Percentiles rank a stretch among this genome's conserved stretches.
phyloP scores from a whole-genome alignment of 345 rosid genomes.

The thale cress (Arabidopsis thaliana) region TAIR10.1 NC_003076.8:15706501-15707000 shows the following conservation, averaged over 20 bases:
- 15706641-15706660: not conserved
- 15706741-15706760: not conserved
- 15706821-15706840: not conserved
- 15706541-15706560: not conserved
- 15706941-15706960: not conserved
- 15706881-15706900: not conserved
- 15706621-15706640: slow-evolving; percentile 73
- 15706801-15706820: not conserved
- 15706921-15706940: not conserved
- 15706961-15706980: not conserved
- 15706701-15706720: not conserved
- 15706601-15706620: slow-evolving; percentile 70
- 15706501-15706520: not conserved
- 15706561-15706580: not conserved
- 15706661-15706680: not conserved
- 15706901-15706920: not conserved
- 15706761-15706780: not conserved
- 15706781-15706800: not conserved
- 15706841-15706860: not conserved
- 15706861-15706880: not conserved
- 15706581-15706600: slow-evolving; percentile 73
- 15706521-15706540: not conserved
- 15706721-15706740: not conserved
- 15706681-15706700: not conserved
- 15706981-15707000: not conserved